Evolutionary conservation across 2,329 filamentous ascomycete species (phyloP).

Genomic region (Trichophyton schoenleinii): DNA sequence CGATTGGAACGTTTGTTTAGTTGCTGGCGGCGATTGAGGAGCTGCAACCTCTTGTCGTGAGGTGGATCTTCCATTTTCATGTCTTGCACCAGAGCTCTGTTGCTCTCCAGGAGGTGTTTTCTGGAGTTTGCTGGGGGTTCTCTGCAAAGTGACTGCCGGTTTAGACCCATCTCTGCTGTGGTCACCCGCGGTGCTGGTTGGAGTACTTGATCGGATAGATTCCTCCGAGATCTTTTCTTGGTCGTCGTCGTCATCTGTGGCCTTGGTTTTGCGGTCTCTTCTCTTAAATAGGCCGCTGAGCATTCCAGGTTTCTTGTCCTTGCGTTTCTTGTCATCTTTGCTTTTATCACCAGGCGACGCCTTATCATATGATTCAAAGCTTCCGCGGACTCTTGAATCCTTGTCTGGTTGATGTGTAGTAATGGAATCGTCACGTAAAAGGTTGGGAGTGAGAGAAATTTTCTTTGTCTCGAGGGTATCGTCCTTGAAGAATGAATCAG

Average conservation of each 20-base stretch:
- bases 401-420: slow-evolving; percentile 20
- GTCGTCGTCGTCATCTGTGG: slow-evolving; percentile 36
- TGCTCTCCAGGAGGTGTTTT: slow-evolving; percentile 50
- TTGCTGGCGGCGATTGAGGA: neutral
- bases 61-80: slow-evolving; percentile 7
- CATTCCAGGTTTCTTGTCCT: slow-evolving; percentile 58
- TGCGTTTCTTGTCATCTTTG: slow-evolving; percentile 67
- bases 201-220: slow-evolving; percentile 33
- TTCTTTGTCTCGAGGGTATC: slow-evolving; percentile 92
- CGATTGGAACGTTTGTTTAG: neutral
- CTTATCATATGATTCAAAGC: slow-evolving; percentile 66
- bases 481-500: slow-evolving; percentile 95
- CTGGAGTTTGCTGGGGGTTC: slow-evolving; percentile 55
- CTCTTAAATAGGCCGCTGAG: slow-evolving; percentile 57
- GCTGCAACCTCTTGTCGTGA: neutral
- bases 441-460: slow-evolving; percentile 87
- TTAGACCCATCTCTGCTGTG: slow-evolving; percentile 30
- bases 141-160: slow-evolving; percentile 33
- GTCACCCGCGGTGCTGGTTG: slow-evolving; percentile 35
- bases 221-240: slow-evolving; percentile 52
- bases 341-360: slow-evolving; percentile 48
- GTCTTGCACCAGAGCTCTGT: slow-evolving; percentile 26
- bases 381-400: slow-evolving; percentile 37
- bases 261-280: slow-evolving; percentile 48
- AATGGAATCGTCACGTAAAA: slow-evolving; percentile 65